These are phyloP conservation scores for Vanderwaltozyma tropicalis DNA, from an alignment of 805 yeast species.

Conservation along the genomic window DNA sequence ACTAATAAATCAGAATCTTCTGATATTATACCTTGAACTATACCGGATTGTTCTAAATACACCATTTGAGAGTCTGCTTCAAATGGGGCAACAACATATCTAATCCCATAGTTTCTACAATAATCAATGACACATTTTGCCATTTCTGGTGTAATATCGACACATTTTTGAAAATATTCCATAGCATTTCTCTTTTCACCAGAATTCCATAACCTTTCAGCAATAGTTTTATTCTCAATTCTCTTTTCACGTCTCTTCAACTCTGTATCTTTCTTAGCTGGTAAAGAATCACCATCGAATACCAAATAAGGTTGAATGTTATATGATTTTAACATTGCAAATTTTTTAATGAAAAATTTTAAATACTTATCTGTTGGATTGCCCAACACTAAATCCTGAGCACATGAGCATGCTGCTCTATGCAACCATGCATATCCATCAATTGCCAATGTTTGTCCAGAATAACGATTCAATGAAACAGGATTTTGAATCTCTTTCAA, in stretches of 20 bases:
- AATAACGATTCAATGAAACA: slow-evolving; percentile 45
- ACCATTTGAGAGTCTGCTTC: slow-evolving; percentile 98
- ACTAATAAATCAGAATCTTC: slow-evolving; percentile 91
- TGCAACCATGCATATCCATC: slow-evolving; percentile 98
- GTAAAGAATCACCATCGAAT: slow-evolving; percentile 84
- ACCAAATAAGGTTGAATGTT: slow-evolving; percentile 79
- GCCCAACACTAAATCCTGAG: slow-evolving; percentile 67
- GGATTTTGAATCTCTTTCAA: slow-evolving; percentile 63
- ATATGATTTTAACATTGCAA: slow-evolving; percentile 52
- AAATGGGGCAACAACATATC: slow-evolving; percentile 88
- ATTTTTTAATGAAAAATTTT: slow-evolving; percentile 54
- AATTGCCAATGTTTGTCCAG: slow-evolving; percentile 76
- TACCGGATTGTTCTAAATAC: slow-evolving; percentile 61
- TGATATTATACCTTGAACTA: slow-evolving; percentile 76
- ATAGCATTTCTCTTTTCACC: slow-evolving; percentile 56
- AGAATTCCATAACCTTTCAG: slow-evolving; percentile 37
- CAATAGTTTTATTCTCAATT: slow-evolving; percentile 46
- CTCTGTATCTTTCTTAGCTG: slow-evolving; percentile 70
- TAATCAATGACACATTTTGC: slow-evolving; percentile 75
- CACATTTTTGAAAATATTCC: slow-evolving; percentile 63
- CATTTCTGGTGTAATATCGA: slow-evolving; percentile 84
- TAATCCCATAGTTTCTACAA: slow-evolving; percentile 46
- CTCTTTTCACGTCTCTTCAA: slow-evolving; percentile 49
- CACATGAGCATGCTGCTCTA: slow-evolving; percentile 71
- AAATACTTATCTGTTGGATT: slow-evolving; percentile 64